These are phyloP conservation scores for Rubroshorea leprosula DNA, from an alignment of 345 rosid species.

Conservation along the genomic window DNA sequence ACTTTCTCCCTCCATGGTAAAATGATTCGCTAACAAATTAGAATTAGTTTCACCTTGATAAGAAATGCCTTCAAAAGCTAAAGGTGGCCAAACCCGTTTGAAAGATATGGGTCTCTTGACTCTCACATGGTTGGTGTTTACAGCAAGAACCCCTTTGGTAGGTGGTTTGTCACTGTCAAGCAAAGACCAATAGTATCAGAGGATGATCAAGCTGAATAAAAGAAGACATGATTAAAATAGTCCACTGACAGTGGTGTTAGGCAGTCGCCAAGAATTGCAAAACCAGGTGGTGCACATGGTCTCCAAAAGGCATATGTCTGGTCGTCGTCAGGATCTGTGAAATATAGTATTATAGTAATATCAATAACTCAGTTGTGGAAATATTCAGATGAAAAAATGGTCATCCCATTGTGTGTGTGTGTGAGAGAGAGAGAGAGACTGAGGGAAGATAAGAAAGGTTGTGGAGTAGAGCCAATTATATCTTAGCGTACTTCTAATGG, in stretches of 20 bases:
- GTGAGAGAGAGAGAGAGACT: not conserved
- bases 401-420: too few species aligned
- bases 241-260: constrained; percentile 78
- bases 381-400: not conserved
- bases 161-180: constrained; percentile 95
- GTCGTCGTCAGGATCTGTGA: constrained; percentile 56
- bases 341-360: constrained; percentile 17
- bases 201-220: constrained; percentile 7
- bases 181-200: constrained; percentile 17
- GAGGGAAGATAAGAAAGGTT: not conserved
- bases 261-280: constrained; percentile 94
- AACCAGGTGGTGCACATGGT: constrained; percentile 91
- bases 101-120: constrained; percentile 80
- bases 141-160: constrained; percentile 81
- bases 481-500: constrained; percentile 52
- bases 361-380: constrained; percentile 22
- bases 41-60: constrained; percentile 22
- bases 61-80: constrained; percentile 34
- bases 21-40: constrained; percentile 16
- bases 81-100: constrained; percentile 65
- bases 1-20: constrained; percentile 23
- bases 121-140: constrained; percentile 72
- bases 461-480: constrained; percentile 4
- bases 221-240: constrained; percentile 11
- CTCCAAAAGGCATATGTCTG: constrained; percentile 84